Evolutionary conservation across 1,284 basidiomycete genomes (phyloP), one percentile per base, ranked within the genome.

Genomic region (Hypsizygus ulmarius): DNA sequence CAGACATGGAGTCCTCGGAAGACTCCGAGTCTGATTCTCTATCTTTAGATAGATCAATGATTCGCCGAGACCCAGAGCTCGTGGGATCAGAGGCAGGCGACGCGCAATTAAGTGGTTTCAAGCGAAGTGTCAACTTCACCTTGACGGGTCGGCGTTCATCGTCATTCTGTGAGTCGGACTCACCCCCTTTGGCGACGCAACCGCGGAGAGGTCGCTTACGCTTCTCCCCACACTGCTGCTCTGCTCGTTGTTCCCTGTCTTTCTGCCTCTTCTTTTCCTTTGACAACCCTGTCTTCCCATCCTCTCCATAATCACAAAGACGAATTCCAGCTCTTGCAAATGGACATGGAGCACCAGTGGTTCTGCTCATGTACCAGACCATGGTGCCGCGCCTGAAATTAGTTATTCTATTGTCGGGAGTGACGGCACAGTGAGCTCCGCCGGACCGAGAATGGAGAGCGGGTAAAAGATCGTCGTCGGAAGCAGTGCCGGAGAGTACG

Each of bases 331-430:
- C 81, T 49, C 81, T 73, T 7, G 81, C 68, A 61, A 89, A 89
- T 2, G 86, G 86, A 64, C 86, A 88, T 0, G 82, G 80, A 7
- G 81, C 78, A 34, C 87, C 87, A 4, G 84, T 79, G 15, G 82
- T 84, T 56, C 78, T 77, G 62, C 81, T 83, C 42, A 89, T 74
- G 64, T 87, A 89, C 85, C 85, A 89, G 6, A 89, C 84, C 59
- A 79, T 77, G 32, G 87, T 89, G 29, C 87, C 87, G 35, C 82
- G 76, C 48, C 86, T 75, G 60, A 88, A 89, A 63, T 87, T 87
- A n/a, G 86, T 88, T 19, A 73, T 54, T 33, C 84, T 73, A 44
- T 71, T 73, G 32, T 71, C 69, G n/a, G 71, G 58, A 50, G 68
- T 69, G 43, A 69, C 59, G 9, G 68, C 64, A 54, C 70, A 75